phyloP scores from a whole-genome alignment of 352 stramenopile genomes.

The Globisporangium cederbergense region DNA sequence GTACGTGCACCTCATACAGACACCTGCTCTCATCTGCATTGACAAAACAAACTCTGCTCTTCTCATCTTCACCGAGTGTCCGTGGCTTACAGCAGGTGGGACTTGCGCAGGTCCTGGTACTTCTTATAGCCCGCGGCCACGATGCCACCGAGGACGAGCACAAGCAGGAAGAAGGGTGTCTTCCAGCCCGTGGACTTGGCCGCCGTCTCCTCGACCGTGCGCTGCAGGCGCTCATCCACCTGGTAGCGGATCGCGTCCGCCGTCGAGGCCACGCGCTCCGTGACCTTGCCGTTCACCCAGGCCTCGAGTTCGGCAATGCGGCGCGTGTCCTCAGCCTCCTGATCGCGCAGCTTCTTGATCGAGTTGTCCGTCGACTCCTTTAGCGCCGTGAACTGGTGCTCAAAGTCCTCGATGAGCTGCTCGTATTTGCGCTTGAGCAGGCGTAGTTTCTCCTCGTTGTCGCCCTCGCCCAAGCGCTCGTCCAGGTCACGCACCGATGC shows the following conservation, averaged over 20 bases:
- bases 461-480: constrained; percentile 40
- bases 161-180: constrained; percentile 75
- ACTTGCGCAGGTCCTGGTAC: constrained; percentile 87
- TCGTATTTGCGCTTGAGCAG: constrained; percentile 75
- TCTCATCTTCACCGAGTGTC: background rate
- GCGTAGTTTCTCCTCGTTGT: constrained; percentile 58
- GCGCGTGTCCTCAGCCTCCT: constrained; percentile 62
- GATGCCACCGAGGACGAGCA: constrained; percentile 61
- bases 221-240: constrained; percentile 62
- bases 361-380: constrained; percentile 84
- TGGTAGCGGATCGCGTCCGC: constrained; percentile 61
- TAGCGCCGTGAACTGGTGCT: constrained; percentile 77
- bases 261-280: constrained; percentile 51
- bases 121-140: constrained; percentile 77
- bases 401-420: constrained; percentile 81
- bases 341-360: constrained; percentile 74
- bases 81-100: constrained; percentile 68
- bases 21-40: background rate
- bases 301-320: constrained; percentile 69
- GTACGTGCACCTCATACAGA: background rate
- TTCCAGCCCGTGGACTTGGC: constrained; percentile 78
- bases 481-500: constrained; percentile 49
- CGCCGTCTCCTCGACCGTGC: constrained; percentile 70
- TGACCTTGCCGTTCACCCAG: constrained; percentile 60
- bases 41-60: background rate